These are phyloP conservation scores for Aspergillus aculeatinus DNA, from an alignment of 2,329 filamentous ascomycete species.

Conservation along the genomic window DNA sequence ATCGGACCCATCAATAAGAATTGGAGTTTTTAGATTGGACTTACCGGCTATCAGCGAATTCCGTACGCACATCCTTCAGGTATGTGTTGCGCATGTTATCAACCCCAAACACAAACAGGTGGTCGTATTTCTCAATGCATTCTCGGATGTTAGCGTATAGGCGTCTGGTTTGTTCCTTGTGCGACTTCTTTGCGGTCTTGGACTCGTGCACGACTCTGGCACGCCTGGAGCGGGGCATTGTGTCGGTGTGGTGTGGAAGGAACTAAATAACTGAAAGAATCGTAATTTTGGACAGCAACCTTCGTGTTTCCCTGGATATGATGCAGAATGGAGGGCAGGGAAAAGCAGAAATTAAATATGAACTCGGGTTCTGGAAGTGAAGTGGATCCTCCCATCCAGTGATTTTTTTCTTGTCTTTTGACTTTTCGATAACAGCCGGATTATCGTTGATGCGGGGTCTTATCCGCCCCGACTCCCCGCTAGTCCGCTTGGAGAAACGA, in stretches of 20 bases:
- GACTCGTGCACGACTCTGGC: conserved; percentile 85
- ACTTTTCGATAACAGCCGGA: conserved; percentile 39
- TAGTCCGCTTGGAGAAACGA: conserved; percentile 35
- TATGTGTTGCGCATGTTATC: conserved; percentile 99
- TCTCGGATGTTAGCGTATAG: conserved; percentile 88
- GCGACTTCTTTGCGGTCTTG: conserved; percentile 86
- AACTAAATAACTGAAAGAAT: background rate
- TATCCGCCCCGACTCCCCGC: conserved; percentile 32
- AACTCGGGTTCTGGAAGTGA: conserved; percentile 12
- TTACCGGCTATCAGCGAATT: conserved; percentile 81
- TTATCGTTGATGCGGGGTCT: conserved; percentile 36
- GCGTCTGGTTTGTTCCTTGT: conserved; percentile 81
- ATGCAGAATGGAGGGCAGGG: no score
- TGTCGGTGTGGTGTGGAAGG: conserved; percentile 23
- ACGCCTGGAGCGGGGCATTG: conserved; percentile 96
- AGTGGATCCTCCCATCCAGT: conserved; percentile 15
- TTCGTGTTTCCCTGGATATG: no score
- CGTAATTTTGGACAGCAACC: no score
- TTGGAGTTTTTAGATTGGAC: conserved; percentile 26
- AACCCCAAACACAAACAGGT: conserved; percentile 90
- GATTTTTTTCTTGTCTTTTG: conserved; percentile 35
- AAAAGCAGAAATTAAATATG: conserved; percentile 14
- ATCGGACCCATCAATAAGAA: no score
- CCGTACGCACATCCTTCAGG: conserved; percentile 82
- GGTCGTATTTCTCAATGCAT: conserved; percentile 77